Conservation (phyloP, 129 eudicot species). For the Logfia minima region DNA sequence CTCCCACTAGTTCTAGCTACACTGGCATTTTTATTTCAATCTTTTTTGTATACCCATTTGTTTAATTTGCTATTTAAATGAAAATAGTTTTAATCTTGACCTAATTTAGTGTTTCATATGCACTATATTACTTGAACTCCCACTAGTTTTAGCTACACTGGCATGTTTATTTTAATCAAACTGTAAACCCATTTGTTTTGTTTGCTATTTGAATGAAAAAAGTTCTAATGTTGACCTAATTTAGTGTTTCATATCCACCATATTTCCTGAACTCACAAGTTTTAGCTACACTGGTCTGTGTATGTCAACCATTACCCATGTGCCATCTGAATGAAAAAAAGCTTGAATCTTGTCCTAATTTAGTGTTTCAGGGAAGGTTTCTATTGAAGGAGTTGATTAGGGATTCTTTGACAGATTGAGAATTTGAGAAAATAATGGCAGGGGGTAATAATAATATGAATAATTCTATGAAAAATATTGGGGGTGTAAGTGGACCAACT, state of each 20-base stretch:
- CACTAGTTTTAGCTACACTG: too few relatives aligned
- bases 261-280: background rate
- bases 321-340: background rate
- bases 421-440: conserved; percentile 5
- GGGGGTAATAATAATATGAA: conserved; percentile 9
- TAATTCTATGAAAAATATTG: conserved; percentile 1
- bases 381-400: background rate
- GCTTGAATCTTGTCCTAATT: background rate
- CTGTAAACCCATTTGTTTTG: background rate
- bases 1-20: too few relatives aligned
- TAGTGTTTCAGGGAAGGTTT: background rate
- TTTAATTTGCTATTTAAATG: too few relatives aligned
- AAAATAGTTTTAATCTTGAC: background rate
- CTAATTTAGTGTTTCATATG: too few relatives aligned
- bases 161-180: too few relatives aligned
- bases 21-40: too few relatives aligned
- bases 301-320: background rate
- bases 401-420: background rate
- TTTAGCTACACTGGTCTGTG: background rate
- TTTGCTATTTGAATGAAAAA: background rate
- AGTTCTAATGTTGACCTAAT: background rate
- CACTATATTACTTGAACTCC: too few relatives aligned
- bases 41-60: too few relatives aligned
- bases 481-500: conserved; percentile 10
- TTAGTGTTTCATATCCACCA: background rate